Evolutionary conservation across 805 yeast species (phyloP), one percentile per base, ranked within the genome.

Genomic region (Yamadazyma paraphyllophila): DNA sequence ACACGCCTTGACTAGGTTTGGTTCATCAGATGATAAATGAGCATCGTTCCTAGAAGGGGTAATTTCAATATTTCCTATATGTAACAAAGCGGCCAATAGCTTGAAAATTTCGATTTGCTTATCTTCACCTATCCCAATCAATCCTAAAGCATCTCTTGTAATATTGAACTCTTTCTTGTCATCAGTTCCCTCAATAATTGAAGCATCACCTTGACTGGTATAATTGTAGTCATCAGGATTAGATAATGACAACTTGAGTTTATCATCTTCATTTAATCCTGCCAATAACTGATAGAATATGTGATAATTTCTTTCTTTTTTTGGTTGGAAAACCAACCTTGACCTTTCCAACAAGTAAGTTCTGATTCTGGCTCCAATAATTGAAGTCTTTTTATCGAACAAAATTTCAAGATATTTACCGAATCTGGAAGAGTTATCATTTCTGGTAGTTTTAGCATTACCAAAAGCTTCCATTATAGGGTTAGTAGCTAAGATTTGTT

Each of bases 391-490:
- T 16, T 77, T 66, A 66, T 89, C 86, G 65, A 92, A 92, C 54
- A 90, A 72, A 56, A 92, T 92, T 68, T 92, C 98, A 55, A 92
- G 74, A 63, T 92, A 92, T 66, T 92, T 92, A 61, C 99, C 99
- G 61, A 94, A 95, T 66, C 99, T 85, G 20, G 98, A 92, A 25
- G 98, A 94, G 68, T 92, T 92, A 69, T 92, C 97, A 64, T 92
- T 92, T 74, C 99, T 83, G 14, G 96, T 85, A 2, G 99, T 92
- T 63, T 92, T 92, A 7, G 99, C 98, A 66, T 95, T 94, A 74
- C 99, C 99, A 67, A 94, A 94, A 0, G 98, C 94, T 70, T 94
- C 99, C 85, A 94, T 86, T 57, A 94, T 85, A 2, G 98, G 98
- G 62, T 92, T 92, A 0, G 98, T 94, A 11, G 99, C 98, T 59